Base-by-base conservation (phyloP, 345 rosid genomes). In the Garcia nutans region DNA sequence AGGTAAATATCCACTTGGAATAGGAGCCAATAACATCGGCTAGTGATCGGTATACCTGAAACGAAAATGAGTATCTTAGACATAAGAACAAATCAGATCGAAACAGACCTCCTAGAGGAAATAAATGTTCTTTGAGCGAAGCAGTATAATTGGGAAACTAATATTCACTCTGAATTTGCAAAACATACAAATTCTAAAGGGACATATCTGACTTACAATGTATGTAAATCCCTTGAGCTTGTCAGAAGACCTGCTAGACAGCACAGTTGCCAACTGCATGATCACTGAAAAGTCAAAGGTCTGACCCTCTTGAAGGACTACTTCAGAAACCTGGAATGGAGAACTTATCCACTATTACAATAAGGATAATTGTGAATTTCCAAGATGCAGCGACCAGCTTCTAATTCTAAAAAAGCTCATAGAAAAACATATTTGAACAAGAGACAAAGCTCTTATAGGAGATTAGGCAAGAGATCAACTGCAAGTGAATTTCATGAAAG, bases 21-120 rank as follows among this genome's bases (percentile, higher is more conserved):
- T 89, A 95, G 74, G 99, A 95, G 81, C 97, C 99, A 81, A 92
- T 83, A 82, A 91, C 92, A 70, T 95, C 94, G 42, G 99, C 94
- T 72, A 93, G 90, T 65, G 97, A 88, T 83, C 92, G 93, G 86
- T 88, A 90, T 73, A 95, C 97, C 99, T 95, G 86, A 76, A 88
- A 84, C 54, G 59, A 78, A 80, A 45, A 77, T 28, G 47, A 71
- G 47, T 47, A 47, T 68, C 79, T 49, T 50, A 77, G 70, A 57
- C 6, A 23, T 44, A 47, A 68, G 50, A 58, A 71, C 68, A 6
- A 66, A 37, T 20, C 54, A 55, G 47, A 69, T 12, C 31, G 10
- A 65, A n/a, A 45, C 2, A 44, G 31, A 71, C 7, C 12, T 56
- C 24, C 6, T 8, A 61, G 12, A 12, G 13, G n/a, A 19, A 54